These are phyloP conservation scores for Beta corolliflora DNA, from an alignment of 179 eudicot species.

Conservation along the genomic window DNA sequence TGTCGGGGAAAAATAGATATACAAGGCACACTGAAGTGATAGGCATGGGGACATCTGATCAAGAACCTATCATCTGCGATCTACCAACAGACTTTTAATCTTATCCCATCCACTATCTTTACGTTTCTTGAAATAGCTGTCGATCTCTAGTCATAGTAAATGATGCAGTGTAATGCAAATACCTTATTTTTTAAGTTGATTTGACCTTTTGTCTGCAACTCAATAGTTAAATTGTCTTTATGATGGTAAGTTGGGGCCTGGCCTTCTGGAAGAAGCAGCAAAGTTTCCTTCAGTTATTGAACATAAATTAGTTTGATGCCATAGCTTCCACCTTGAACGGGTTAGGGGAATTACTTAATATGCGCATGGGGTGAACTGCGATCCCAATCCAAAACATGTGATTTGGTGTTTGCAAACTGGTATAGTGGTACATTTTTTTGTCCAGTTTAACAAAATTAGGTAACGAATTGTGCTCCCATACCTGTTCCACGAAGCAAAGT, in stretches of 20 bases:
- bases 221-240: background rate
- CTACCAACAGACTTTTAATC: background rate
- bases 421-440: too few species aligned
- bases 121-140: background rate
- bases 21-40: too few species aligned
- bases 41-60: background rate
- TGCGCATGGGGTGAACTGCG: too few species aligned
- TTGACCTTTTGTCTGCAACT: background rate
- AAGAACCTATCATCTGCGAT: background rate
- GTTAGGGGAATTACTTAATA: too few species aligned
- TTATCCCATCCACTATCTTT: background rate
- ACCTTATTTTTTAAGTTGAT: background rate
- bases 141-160: background rate
- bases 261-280: background rate
- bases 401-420: too few species aligned
- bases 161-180: too few species aligned
- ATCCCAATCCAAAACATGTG: too few species aligned
- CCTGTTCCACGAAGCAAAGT: too few species aligned
- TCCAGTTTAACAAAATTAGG: too few species aligned
- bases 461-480: too few species aligned
- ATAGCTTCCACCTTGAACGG: background rate
- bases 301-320: background rate
- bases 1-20: too few species aligned
- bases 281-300: background rate
- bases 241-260: background rate